Evolutionary conservation across 352 stramenopile genomes (phyloP), one percentile per base, ranked within the genome.

Genomic region (Phytophthora hibernalis): DNA sequence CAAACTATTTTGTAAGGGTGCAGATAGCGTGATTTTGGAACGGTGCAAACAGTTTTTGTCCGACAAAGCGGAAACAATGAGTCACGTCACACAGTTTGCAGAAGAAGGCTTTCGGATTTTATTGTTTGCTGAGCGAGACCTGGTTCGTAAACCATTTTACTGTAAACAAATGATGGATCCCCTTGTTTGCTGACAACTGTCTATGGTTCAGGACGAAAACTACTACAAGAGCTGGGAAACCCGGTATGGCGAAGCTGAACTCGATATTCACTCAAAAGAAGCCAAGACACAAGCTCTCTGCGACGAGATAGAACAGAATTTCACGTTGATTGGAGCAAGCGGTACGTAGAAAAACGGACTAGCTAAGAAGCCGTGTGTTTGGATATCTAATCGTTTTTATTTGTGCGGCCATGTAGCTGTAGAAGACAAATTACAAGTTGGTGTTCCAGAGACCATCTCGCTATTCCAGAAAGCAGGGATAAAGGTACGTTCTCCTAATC

Each of bases 391-490:
- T 2, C 1, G 15, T 21, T 21, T n/a, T 20, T 6, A 5, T 43
- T 22, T 47, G n/a, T 47, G 18, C 16, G 8, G 1, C 11, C 3
- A 31, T 54, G 3, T n/a, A 84, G 97, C 96, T 18, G 98, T 99
- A 33, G 97, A 99, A 86, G 97, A 99, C 67, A 98, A 97, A 67
- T 67, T 99, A 1, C 97, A 99, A 83, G 93, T 98, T 55, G 95
- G 96, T 16, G 97, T 99, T 2, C 95, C 97, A 10, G 91, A 91
- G 86, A 98, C 63, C 75, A 99, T 89, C 54, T 95, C 55, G 72
- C 85, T 74, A 51, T 99, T 79, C 67, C 80, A 84, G 75, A 97
- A 80, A 84, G 97, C 75, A 79, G 96, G 83, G 8, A 98, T 99
- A 64, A 99, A 99, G 79, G 87, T 99, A 45, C 0, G n/a, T 47